Base-by-base conservation (phyloP, 768 basidiomycete genomes). In the Tulasnella sp. region DNA sequence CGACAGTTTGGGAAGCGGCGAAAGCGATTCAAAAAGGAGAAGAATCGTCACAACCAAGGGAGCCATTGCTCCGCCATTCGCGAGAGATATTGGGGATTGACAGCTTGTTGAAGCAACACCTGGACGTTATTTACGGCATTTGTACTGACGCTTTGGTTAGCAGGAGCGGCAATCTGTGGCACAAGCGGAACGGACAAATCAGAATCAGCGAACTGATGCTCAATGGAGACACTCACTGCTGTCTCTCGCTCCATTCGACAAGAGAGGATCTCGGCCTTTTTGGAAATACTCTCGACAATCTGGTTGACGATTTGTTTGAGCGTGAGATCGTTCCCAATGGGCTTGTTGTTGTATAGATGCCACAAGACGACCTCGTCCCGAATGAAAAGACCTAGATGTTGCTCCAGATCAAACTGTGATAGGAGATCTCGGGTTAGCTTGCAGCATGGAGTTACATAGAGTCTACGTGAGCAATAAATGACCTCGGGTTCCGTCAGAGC, bases 401-500 rank as follows among this genome's bases (percentile, higher is more conserved):
- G 87, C 62, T 96, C 92, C 61, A 99, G 74, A 62, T 97, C 91
- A 69, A 85, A 93, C 87, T 94, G 63, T 46, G 50, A 17, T 52
- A 3, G 55, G 44, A 55, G 38, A 9, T 49, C 57, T 63, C 42
- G 65, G 45, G n/a, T 15, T 25, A 52, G 54, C 22, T 11, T 22
- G 29, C 25, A 22, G 15, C 25, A 12, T 15, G 15, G 5, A 38
- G 5, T 7, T 38, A 38, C 15, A 24, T 52, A 21, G 15, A 25
- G 53, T 17, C 38, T 19, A 8, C 10, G 8, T 12, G 29, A 27
- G 41, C 1, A 42, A 34, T 53, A 22, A 66, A 76, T 60, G 63
- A 90, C 92, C 77, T 97, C 92, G 17, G 92, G 92, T 67, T 92
- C 86, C 3, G 90, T 92, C 48, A 99, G 75, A 61, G 85, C 85